Evolutionary conservation across 768 basidiomycete genomes (phyloP).

Genomic region (Podaxis rugospora): DNA sequence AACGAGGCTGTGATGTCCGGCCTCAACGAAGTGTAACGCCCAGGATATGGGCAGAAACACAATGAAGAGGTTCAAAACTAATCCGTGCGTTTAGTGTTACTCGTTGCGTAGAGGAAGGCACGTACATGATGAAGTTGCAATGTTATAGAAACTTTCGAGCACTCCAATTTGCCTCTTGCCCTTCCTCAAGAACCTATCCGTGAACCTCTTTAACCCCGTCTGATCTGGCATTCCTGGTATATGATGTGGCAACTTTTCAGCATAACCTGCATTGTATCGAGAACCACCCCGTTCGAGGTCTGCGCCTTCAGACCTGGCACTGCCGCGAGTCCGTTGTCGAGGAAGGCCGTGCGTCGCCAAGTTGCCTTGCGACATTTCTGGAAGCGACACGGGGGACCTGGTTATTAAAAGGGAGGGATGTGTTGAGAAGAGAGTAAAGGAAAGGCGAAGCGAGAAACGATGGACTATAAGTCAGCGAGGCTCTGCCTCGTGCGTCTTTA

Average conservation of each 20-base stretch:
- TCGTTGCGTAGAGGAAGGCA: neutral
- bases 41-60: slow-evolving; percentile 59
- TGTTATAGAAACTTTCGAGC: slow-evolving; percentile 37
- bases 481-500: neutral
- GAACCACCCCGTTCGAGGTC: neutral
- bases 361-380: neutral
- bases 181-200: slow-evolving; percentile 41
- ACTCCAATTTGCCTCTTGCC: slow-evolving; percentile 43
- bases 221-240: slow-evolving; percentile 3
- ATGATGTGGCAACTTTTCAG: neutral
- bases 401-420: neutral
- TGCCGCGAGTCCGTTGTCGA: neutral
- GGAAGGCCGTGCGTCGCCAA: neutral
- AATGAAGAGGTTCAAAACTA: slow-evolving; percentile 58
- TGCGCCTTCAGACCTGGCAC: no score
- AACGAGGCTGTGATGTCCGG: slow-evolving; percentile 40
- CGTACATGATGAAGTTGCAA: slow-evolving; percentile 53
- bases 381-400: neutral
- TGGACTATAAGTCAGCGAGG: neutral
- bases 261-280: neutral
- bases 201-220: slow-evolving; percentile 22
- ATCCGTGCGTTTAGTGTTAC: neutral
- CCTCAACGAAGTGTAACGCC: slow-evolving; percentile 44
- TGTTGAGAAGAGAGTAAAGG: neutral
- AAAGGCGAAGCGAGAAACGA: neutral